Evolutionary conservation across 306 rosid genomes (phyloP).

Genomic region (Pueraria montana): DNA sequence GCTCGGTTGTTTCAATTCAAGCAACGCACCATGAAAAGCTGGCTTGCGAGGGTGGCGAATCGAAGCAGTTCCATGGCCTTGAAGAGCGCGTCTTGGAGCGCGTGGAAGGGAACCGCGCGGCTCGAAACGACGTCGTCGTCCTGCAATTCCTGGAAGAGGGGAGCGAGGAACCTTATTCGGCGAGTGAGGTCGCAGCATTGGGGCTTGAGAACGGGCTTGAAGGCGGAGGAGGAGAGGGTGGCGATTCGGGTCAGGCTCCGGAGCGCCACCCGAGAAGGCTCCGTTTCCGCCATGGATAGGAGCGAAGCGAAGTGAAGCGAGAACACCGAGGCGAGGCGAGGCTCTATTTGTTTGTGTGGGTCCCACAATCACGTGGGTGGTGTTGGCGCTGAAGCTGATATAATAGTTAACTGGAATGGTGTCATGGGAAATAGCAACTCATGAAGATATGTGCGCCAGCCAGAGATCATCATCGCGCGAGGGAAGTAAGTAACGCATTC

Average conservation of each 20-base stretch:
- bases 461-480: no score
- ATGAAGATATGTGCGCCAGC: no score
- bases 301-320: background rate
- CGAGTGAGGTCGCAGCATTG: conserved; percentile 53
- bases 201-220: conserved; percentile 42
- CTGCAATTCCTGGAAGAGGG: conserved; percentile 48
- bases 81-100: conserved; percentile 31
- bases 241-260: conserved; percentile 25
- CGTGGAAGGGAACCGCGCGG: background rate
- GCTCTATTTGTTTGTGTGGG: background rate
- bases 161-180: conserved; percentile 49
- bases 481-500: no score
- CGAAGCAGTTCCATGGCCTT: conserved; percentile 47
- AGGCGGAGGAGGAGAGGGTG: conserved; percentile 12
- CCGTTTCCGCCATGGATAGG: conserved; percentile 7
- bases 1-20: no score
- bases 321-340: background rate
- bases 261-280: background rate
- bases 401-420: no score
- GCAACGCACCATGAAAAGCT: conserved; percentile 51
- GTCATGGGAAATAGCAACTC: no score
- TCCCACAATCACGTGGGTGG: background rate
- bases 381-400: background rate
- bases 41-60: conserved; percentile 44
- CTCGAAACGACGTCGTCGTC: conserved; percentile 22